Evolutionary conservation across 2,329 filamentous ascomycete genomes (phyloP).

Genomic region (Calonectria multiphialidica): DNA sequence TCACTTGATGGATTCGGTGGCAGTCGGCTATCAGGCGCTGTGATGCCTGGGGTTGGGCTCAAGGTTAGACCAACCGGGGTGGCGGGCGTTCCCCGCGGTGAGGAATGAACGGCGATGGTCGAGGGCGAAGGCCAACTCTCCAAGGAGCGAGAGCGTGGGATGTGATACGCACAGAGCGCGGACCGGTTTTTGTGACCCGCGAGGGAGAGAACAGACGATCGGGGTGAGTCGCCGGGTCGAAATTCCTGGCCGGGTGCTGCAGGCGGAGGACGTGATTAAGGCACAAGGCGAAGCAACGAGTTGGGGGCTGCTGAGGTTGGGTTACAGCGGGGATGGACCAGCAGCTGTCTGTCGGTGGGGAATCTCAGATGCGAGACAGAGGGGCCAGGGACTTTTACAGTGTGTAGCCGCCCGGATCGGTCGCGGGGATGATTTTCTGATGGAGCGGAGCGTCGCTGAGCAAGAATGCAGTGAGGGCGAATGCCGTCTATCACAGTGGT

Average conservation of each 20-base stretch:
- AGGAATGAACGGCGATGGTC: conserved; percentile 17
- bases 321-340: conserved; percentile 23
- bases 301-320: conserved; percentile 15
- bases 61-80: conserved; percentile 33
- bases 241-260: conserved; percentile 13
- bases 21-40: conserved; percentile 14
- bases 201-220: conserved; percentile 18
- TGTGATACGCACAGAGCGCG: conserved; percentile 19
- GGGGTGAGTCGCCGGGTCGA: conserved; percentile 27
- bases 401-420: conserved; percentile 12
- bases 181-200: conserved; percentile 14
- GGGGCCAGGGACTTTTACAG: conserved; percentile 5
- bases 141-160: conserved; percentile 8
- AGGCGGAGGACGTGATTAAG: conserved; percentile 20
- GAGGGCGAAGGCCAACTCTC: conserved; percentile 16
- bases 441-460: conserved; percentile 34
- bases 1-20: conserved; percentile 12
- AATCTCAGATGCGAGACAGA: conserved; percentile 27
- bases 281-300: conserved; percentile 18
- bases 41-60: conserved; percentile 24
- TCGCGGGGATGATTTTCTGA: conserved; percentile 26
- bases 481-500: conserved; percentile 40
- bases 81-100: conserved; percentile 33
- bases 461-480: conserved; percentile 27
- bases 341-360: conserved; percentile 15